phyloP scores from a whole-genome alignment of 2,329 filamentous ascomycete genomes.

The Beauveria bassiana region DNA sequence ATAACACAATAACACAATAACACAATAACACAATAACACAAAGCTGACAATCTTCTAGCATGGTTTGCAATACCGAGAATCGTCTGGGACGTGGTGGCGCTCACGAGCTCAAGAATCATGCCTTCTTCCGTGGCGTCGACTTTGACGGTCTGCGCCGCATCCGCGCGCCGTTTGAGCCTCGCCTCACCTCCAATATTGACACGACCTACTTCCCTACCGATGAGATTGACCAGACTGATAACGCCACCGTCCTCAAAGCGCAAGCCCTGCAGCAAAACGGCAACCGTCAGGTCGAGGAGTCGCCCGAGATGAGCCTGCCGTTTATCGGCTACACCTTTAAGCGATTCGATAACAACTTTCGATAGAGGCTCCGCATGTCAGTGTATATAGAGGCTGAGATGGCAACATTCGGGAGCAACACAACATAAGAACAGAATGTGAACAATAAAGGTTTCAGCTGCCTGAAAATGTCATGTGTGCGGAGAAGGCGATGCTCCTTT shows the following conservation, averaged over 20 bases:
- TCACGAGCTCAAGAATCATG: slow-evolving; percentile 85
- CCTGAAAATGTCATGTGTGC: neutral
- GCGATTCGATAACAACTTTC: slow-evolving; percentile 74
- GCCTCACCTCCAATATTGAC: slow-evolving; percentile 85
- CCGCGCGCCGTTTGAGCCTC: slow-evolving; percentile 91
- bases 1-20: no score
- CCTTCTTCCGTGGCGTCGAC: slow-evolving; percentile 94
- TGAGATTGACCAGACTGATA: slow-evolving; percentile 95
- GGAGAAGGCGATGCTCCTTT: neutral
- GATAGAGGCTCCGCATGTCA: slow-evolving; percentile 29
- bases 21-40: neutral
- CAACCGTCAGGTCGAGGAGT: slow-evolving; percentile 55
- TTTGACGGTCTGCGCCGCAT: slow-evolving; percentile 91
- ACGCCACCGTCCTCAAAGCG: slow-evolving; percentile 75
- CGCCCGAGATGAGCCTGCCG: slow-evolving; percentile 89
- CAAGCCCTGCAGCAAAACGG: slow-evolving; percentile 67
- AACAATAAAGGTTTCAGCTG: neutral
- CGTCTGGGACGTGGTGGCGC: slow-evolving; percentile 82
- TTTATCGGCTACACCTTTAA: slow-evolving; percentile 70
- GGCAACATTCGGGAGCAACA: neutral
- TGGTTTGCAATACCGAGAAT: slow-evolving; percentile 90
- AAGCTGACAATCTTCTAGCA: slow-evolving; percentile 42
- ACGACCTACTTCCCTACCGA: slow-evolving; percentile 98
- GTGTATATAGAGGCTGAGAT: neutral
- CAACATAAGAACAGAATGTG: neutral